A percentile compares a stretch with the other conserved stretches of the same genome.
Conservation (phyloP, 116 monocot species). For the Dioscorea cayenensis region DNA sequence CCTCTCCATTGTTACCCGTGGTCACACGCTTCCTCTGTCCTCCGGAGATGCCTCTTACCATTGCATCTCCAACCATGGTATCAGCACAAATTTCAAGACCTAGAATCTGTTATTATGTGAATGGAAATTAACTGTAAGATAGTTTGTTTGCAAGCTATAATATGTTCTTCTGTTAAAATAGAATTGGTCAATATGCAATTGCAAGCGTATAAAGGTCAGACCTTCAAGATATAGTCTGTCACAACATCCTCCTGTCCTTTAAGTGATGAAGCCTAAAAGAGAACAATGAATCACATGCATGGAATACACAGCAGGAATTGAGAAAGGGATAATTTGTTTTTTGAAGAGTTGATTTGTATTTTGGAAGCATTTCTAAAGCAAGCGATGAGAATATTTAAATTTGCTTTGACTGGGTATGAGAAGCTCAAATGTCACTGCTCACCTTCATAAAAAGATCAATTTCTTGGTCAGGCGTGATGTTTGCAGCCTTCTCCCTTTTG, state of each 20-base stretch:
- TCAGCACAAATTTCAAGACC: conserved; percentile 35
- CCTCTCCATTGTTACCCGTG: conserved; percentile 13
- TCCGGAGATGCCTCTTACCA: conserved; percentile 38
- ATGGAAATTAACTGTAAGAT: neutral
- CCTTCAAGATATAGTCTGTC: conserved; percentile 4
- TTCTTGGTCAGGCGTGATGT: neutral
- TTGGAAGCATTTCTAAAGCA: neutral
- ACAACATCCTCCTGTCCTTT: conserved; percentile 6
- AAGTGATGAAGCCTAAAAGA: neutral
- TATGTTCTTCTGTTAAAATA: neutral
- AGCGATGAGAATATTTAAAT: neutral
- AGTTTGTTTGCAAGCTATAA: neutral
- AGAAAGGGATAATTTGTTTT: too few relatives aligned
- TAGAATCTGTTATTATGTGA: conserved; percentile 7
- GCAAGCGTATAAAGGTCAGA: neutral
- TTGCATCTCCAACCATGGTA: conserved; percentile 32
- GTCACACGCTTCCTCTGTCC: conserved; percentile 40
- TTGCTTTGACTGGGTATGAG: neutral
- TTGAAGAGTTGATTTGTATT: neutral
- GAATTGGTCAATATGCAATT: neutral
- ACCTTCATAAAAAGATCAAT: conserved; percentile 1
- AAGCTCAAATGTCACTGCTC: neutral
- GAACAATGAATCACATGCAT: neutral
- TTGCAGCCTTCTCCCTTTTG: conserved; percentile 1
- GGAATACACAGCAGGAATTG: neutral